These are phyloP conservation scores for Lagenidium sp. DNA, from an alignment of 352 stramenopile species.

Conservation along the genomic window DNA sequence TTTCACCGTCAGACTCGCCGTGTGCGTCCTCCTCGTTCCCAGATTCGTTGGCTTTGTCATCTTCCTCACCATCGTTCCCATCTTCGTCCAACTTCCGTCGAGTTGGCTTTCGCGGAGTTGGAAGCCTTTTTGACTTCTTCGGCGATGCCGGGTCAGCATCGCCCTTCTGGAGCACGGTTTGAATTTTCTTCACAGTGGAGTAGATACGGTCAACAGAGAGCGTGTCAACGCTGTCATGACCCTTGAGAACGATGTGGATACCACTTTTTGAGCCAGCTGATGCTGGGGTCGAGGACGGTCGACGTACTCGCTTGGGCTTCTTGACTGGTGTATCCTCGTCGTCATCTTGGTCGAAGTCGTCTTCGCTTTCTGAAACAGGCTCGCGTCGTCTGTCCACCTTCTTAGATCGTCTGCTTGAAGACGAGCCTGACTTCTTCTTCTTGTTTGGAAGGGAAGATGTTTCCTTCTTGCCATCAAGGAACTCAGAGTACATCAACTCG, in stretches of 20 bases:
- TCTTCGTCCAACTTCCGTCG: constrained; percentile 4
- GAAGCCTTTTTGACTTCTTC: constrained; percentile 1
- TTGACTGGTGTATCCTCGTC: constrained; percentile 9
- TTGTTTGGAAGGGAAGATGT: constrained; percentile 13
- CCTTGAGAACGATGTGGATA: constrained; percentile 18
- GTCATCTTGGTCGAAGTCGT: constrained; percentile 17
- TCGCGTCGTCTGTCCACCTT: constrained; percentile 6
- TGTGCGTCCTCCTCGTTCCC: constrained; percentile 19
- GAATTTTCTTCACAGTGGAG: constrained; percentile 16
- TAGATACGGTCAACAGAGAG: constrained; percentile 17
- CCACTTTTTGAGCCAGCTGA: constrained; percentile 8
- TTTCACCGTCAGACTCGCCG: constrained; percentile 13
- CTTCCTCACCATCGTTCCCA: constrained; percentile 11
- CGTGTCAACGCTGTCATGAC: too few relatives aligned
- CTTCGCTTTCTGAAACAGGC: constrained; percentile 8
- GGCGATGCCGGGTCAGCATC: not conserved
- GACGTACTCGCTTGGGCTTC: constrained; percentile 14
- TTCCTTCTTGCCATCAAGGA: constrained; percentile 68
- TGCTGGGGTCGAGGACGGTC: not conserved
- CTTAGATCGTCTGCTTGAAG: constrained; percentile 29
- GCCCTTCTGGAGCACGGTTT: constrained; percentile 3
- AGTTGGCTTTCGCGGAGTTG: constrained; percentile 10
- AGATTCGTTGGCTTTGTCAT: constrained; percentile 44
- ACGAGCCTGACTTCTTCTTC: constrained; percentile 24
- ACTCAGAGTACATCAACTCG: constrained; percentile 82